Evolutionary conservation across 495 filamentous ascomycete species (phyloP).

Genomic region (Hyphodiscus hymeniophilus): DNA sequence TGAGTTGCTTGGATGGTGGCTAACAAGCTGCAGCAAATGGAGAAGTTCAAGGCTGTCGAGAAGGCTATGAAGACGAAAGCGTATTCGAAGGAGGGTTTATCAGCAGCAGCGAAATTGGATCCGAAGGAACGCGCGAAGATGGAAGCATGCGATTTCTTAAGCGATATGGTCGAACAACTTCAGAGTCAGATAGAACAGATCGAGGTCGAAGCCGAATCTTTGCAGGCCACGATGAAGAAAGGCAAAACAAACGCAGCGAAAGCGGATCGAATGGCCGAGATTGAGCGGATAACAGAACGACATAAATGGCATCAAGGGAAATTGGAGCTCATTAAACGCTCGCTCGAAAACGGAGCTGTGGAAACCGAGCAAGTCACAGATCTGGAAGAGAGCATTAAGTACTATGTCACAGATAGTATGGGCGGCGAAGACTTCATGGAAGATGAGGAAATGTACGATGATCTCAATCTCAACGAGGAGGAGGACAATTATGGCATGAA

Average conservation of each 20-base stretch:
- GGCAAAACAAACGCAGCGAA: conserved; percentile 77
- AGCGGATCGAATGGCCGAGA: conserved; percentile 77
- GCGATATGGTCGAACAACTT: conserved; percentile 82
- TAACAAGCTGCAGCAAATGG: conserved; percentile 75
- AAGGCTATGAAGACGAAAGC: conserved; percentile 99
- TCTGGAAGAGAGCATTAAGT: conserved; percentile 83
- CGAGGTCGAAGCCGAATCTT: conserved; percentile 81
- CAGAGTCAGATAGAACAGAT: conserved; percentile 85
- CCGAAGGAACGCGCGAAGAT: conserved; percentile 90
- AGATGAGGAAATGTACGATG: conserved; percentile 89
- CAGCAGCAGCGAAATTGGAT: conserved; percentile 83
- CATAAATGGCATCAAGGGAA: conserved; percentile 96
- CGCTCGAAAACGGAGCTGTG: conserved; percentile 85
- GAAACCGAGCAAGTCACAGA: conserved; percentile 79
- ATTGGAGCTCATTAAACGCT: conserved; percentile 81
- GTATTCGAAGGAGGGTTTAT: conserved; percentile 95
- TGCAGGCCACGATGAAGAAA: conserved; percentile 89
- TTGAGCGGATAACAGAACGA: conserved; percentile 74
- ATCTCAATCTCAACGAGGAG: conserved; percentile 84
- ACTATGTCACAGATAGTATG: conserved; percentile 88
- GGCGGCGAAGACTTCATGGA: conserved; percentile 75
- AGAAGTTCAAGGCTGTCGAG: conserved; percentile 99
- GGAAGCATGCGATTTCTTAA: conserved; percentile 77
- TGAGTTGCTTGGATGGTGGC: conserved; percentile 6
- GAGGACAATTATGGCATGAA: conserved; percentile 76